Conservation (phyloP, 495 filamentous ascomycete genomes). For the Entonaema liquescens region DNA sequence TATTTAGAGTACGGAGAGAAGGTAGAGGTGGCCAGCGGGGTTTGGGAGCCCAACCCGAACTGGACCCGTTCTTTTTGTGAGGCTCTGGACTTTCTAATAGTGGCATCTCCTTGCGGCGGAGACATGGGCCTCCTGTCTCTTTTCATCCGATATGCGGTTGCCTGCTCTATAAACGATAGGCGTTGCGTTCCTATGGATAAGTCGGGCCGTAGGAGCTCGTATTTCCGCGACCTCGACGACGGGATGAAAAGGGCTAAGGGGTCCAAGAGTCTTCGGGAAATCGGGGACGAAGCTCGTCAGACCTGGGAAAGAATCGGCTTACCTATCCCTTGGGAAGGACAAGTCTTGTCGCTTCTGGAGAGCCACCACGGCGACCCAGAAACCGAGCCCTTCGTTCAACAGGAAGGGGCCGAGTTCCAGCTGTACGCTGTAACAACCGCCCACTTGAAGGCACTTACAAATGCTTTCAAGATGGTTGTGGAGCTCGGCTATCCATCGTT, state of each 20-base stretch:
- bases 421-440: not conserved
- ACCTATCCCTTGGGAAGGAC: not conserved
- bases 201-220: not conserved
- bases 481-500: not conserved
- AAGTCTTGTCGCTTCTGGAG: not conserved
- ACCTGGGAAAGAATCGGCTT: not conserved
- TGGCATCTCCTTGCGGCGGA: not conserved
- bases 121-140: not conserved
- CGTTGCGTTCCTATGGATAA: not conserved
- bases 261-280: not conserved
- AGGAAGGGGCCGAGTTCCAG: not conserved
- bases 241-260: not conserved
- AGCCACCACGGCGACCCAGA: not conserved
- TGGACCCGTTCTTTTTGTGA: not conserved
- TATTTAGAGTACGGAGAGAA: not conserved
- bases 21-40: not conserved
- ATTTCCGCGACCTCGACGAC: not conserved
- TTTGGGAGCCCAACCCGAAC: not conserved
- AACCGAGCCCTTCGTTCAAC: not conserved
- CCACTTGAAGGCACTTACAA: not conserved
- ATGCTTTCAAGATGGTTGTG: not conserved
- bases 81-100: not conserved
- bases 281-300: not conserved
- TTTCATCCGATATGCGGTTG: not conserved
- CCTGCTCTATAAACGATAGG: not conserved